Evolutionary conservation across 2,329 filamentous ascomycete species (phyloP).

Genomic region (Arachnomyces sp.): DNA sequence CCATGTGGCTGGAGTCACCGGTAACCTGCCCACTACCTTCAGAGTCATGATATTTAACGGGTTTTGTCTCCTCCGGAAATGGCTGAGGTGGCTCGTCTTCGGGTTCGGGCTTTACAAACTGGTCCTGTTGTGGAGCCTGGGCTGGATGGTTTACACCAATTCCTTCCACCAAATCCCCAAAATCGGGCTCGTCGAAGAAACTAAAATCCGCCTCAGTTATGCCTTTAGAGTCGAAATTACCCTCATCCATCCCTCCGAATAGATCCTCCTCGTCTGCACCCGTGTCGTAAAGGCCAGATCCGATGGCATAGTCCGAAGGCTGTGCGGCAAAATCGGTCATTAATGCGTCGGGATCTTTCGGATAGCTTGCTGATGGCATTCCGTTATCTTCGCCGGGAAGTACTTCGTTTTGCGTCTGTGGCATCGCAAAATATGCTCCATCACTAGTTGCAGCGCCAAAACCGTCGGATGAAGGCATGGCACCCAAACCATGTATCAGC

Average conservation of each 20-base stretch:
- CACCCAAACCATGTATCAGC: conserved; percentile 23
- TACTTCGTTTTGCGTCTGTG: conserved; percentile 12
- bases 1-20: no score
- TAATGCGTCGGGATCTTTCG: conserved; percentile 14
- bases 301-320: conserved; percentile 23
- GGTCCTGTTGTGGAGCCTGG: conserved; percentile 12
- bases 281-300: conserved; percentile 34
- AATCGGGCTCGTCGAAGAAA: conserved; percentile 53
- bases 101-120: conserved; percentile 7
- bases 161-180: conserved; percentile 18
- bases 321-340: conserved; percentile 18
- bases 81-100: conserved; percentile 6
- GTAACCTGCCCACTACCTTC: not conserved
- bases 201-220: conserved; percentile 57
- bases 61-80: no score
- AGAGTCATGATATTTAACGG: not conserved
- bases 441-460: conserved; percentile 22
- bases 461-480: conserved; percentile 22
- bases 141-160: conserved; percentile 9
- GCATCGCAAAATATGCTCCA: conserved; percentile 17
- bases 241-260: conserved; percentile 51
- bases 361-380: conserved; percentile 7
- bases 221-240: conserved; percentile 46
- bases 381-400: conserved; percentile 11
- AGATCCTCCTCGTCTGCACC: conserved; percentile 50